Evolutionary conservation across 768 basidiomycete genomes (phyloP).

Genomic region (Hypsizygus marmoreus): DNA sequence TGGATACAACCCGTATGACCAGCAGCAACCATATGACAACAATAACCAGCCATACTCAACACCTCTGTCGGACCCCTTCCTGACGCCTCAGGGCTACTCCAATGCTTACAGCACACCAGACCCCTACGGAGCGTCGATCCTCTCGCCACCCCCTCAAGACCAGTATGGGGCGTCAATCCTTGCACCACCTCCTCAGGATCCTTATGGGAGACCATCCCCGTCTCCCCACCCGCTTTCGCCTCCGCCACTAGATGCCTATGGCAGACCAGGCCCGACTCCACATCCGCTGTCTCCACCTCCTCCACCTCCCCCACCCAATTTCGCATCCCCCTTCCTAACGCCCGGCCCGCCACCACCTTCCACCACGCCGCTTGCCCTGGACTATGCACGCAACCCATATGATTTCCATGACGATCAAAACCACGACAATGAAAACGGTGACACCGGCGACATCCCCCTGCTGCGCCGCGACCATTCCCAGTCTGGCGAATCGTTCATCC

Average conservation of each 20-base stretch:
- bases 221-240: constrained; percentile 18
- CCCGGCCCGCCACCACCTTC: constrained; percentile 25
- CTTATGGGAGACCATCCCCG: constrained; percentile 12
- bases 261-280: constrained; percentile 7
- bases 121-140: constrained; percentile 26
- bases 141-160: constrained; percentile 25
- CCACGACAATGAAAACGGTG: constrained; percentile 33
- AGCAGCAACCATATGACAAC: constrained; percentile 43
- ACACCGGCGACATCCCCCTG: constrained; percentile 70
- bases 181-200: constrained; percentile 22
- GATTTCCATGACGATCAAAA: constrained; percentile 46
- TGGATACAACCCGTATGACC: constrained; percentile 57
- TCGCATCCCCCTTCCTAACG: constrained; percentile 15
- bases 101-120: constrained; percentile 18
- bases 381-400: constrained; percentile 29
- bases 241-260: constrained; percentile 5
- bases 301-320: constrained; percentile 12
- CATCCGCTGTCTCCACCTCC: constrained; percentile 18
- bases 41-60: constrained; percentile 17
- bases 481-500: constrained; percentile 23
- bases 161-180: constrained; percentile 26
- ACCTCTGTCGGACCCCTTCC: constrained; percentile 4
- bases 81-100: constrained; percentile 23
- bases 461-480: constrained; percentile 47
- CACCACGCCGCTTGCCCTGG: constrained; percentile 20